Percentiles rank a stretch among this genome's conserved stretches.
Conservation (phyloP, 176 grass and related monocot genomes). For the Oryza brachyantha region DNA sequence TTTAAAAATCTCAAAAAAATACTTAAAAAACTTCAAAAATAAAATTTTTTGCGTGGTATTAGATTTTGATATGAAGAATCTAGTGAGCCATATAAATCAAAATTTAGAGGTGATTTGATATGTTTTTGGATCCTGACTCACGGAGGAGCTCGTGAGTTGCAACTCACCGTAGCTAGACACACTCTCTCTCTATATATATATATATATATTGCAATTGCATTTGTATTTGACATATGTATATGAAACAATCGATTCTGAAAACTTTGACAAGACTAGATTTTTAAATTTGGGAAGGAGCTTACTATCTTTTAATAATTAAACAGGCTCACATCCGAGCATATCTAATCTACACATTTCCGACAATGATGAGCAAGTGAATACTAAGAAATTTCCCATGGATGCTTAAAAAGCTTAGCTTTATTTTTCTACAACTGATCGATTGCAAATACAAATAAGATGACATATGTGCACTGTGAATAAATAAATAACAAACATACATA, state of each 20-base stretch:
- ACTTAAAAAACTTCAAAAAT: too few species aligned
- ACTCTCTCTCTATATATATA: too few species aligned
- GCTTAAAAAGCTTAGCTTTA: background rate
- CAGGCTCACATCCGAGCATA: background rate
- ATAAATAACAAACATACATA: background rate
- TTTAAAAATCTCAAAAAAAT: too few species aligned
- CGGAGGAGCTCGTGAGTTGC: too few species aligned
- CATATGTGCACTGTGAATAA: background rate
- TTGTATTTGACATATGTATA: background rate
- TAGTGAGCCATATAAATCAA: too few species aligned
- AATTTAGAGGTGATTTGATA: too few species aligned
- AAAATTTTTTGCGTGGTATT: too few species aligned
- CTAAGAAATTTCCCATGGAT: background rate
- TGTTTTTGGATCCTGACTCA: too few species aligned
- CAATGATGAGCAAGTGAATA: background rate
- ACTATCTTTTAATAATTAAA: background rate
- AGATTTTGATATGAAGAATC: too few species aligned
- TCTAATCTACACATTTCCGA: background rate
- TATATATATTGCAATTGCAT: conserved; percentile 1
- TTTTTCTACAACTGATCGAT: background rate
- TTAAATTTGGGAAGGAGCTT: background rate
- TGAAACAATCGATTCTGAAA: background rate
- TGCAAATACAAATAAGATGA: background rate
- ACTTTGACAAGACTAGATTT: background rate
- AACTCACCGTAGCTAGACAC: too few species aligned